Evolutionary conservation across 257 asterid genomes (phyloP), one percentile per base, ranked within the genome.

Genomic region (Handroanthus guayacan): DNA sequence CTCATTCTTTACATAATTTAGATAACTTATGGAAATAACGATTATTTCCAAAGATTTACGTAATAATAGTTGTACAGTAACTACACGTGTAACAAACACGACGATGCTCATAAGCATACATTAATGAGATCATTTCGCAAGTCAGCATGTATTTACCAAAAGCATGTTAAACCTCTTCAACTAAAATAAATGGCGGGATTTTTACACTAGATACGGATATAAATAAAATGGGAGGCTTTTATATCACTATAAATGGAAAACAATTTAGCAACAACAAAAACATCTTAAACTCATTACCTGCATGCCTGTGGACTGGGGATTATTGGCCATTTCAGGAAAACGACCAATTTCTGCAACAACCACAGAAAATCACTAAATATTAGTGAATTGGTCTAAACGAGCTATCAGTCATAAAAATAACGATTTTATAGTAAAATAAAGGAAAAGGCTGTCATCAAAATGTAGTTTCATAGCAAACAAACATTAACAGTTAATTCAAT

Each of bases 251-350:
- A n/a, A n/a, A n/a, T n/a, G n/a, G n/a, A n/a, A n/a, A n/a, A n/a
- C n/a, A n/a, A n/a, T n/a, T n/a, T n/a, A n/a, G n/a, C n/a, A 62
- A 38, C 66, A 70, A 48, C 48, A 70, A 61, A 5, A n/a, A n/a
- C n/a, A n/a, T 44, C n/a, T 43, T n/a, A n/a, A n/a, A n/a, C 6
- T 69, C 48, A 9, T 71, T 84, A 87, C 91, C 91, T 87, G 89
- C 83, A 83, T 71, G 67, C 91, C 89, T 41, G 83, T 56, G 79
- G 84, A 58, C 44, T 77, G 91, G 73, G 89, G 74, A 54, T 84
- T 84, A 67, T 84, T 84, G 77, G 84, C 83, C 91, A 87, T 87
- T 78, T 70, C 83, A 41, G 72, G 84, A 69, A 71, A 82, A 71
- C 71, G 79, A 20, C 74, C 62, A 69, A 63, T 57, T 61, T 74